Evolutionary conservation across 345 rosid species (phyloP), one percentile per base, ranked within the genome.

Genomic region (Syzygium aqueum): DNA sequence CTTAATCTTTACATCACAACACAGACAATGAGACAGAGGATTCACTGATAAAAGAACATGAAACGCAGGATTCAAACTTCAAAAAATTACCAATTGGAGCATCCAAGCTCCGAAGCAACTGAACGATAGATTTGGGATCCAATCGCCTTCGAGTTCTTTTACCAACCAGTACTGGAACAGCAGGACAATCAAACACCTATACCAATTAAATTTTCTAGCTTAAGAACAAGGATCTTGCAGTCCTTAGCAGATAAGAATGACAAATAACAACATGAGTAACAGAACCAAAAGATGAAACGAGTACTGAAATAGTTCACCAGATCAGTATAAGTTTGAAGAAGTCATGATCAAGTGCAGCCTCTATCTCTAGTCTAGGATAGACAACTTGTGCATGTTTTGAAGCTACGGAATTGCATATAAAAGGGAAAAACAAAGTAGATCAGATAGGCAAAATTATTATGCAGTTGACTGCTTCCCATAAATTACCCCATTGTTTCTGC

Each of bases 151-250:
- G 92, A 86, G 92, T 89, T 89, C 94, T 90, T 87, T 93, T 94
- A 57, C 98, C 95, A 85, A 96, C 96, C 86, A 90, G 87, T 52
- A 96, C 92, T 54, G 93, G 93, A 90, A 96, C 87, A 89, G 87
- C 88, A 80, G 99, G 99, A 54, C 97, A 88, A 93, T 97, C 98
- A 93, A 90, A 97, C 30, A 95, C 99, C 98, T 97, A 87, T 87
- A 85, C 22, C 11, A 56, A 54, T 37, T 51, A 40, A 84, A 63
- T 50, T 65, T 73, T 43, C 43, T 27, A 12, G 46, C 33, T 54
- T 83, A 59, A 65, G 56, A 53, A 85, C 33, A 84, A 82, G 25
- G 27, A 50, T 65, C 30, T 17, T 53, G 56, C 51, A 87, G 40
- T 83, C 51, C 30, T 17, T 43, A 85, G 53, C 86, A 84, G 84